A percentile compares a stretch with the other conserved stretches of the same genome.
Evolutionary conservation across 805 yeast species (phyloP).

Genomic region (Saccharomycopsis amapae): DNA sequence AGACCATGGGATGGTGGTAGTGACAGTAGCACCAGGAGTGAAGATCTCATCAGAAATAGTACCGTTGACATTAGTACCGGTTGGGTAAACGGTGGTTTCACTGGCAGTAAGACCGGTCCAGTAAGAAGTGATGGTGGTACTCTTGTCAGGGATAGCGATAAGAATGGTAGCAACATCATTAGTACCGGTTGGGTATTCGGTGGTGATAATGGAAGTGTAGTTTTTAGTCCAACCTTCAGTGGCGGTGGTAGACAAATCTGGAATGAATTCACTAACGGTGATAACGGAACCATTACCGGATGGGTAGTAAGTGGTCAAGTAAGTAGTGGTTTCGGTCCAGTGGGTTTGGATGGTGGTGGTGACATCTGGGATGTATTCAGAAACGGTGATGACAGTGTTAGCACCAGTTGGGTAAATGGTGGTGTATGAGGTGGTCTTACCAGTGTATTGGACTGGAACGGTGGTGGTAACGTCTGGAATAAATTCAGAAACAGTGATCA

Average conservation of each 20-base stretch:
- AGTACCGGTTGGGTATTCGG: neutral
- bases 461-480: slow-evolving; percentile 9
- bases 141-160: slow-evolving; percentile 1
- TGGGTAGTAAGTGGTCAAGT: slow-evolving; percentile 1
- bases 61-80: neutral
- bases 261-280: slow-evolving; percentile 7
- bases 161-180: neutral
- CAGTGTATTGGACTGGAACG: slow-evolving; percentile 7
- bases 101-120: slow-evolving; percentile 7
- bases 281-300: slow-evolving; percentile 7
- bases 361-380: slow-evolving; percentile 7
- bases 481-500: slow-evolving; percentile 6
- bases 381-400: slow-evolving; percentile 1
- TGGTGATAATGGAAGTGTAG: slow-evolving; percentile 6
- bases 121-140: slow-evolving; percentile 1
- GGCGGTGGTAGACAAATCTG: slow-evolving; percentile 6
- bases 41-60: slow-evolving; percentile 9
- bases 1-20: neutral
- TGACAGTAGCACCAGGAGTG: neutral
- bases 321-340: slow-evolving; percentile 6
- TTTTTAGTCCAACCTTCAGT: neutral
- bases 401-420: slow-evolving; percentile 8
- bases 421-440: slow-evolving; percentile 1
- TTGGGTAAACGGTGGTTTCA: slow-evolving; percentile 7
- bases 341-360: neutral